These are phyloP conservation scores for Mycena filopes DNA, from an alignment of 768 basidiomycete species.

Conservation along the genomic window DNA sequence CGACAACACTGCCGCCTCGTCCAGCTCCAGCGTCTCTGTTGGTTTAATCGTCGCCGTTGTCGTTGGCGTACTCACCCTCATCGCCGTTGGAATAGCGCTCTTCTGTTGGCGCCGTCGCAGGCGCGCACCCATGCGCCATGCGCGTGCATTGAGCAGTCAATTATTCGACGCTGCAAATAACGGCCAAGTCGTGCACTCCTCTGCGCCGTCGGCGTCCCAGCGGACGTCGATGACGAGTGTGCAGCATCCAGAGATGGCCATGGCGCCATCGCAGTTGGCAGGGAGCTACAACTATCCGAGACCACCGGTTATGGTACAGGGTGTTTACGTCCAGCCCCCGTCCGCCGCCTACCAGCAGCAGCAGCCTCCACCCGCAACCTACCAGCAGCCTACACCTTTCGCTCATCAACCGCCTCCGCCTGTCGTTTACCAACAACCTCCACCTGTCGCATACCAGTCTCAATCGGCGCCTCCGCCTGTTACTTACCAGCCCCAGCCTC, in stretches of 20 bases:
- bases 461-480: no score
- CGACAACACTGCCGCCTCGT: background rate
- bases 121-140: background rate
- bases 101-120: constrained; percentile 19
- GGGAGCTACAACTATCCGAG: no score
- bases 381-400: no score
- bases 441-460: no score
- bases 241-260: constrained; percentile 11
- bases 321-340: background rate
- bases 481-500: no score
- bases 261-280: constrained; percentile 7
- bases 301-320: background rate
- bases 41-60: constrained; percentile 1
- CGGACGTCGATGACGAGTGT: constrained; percentile 20
- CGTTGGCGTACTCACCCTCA: constrained; percentile 1
- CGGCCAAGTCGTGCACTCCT: background rate
- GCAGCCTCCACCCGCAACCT: background rate
- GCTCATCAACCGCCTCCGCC: no score
- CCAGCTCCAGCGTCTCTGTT: background rate
- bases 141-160: background rate
- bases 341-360: background rate
- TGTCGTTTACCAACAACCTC: no score
- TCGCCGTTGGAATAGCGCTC: constrained; percentile 1
- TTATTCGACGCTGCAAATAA: background rate
- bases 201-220: background rate